A percentile compares a stretch with the other conserved stretches of the same genome.
phyloP scores from a whole-genome alignment of 768 basidiomycete genomes.

The Pholiota molesta region DNA sequence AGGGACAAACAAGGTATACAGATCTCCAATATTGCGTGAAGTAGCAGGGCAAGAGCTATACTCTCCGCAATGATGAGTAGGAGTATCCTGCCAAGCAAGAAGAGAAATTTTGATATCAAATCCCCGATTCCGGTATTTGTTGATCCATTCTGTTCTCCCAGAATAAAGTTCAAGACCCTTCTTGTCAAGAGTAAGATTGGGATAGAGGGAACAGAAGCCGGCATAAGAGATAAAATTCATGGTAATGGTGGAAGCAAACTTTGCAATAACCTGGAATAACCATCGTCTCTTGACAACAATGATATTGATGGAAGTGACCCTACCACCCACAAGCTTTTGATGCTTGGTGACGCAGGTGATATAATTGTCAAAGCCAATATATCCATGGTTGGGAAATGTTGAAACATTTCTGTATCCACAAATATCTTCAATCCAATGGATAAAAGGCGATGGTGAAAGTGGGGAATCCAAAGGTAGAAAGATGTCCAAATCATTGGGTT shows the following conservation, averaged over 20 bases:
- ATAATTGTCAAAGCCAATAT: background rate
- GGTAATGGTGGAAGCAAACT: no score
- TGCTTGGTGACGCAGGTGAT: background rate
- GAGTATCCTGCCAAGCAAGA: no score
- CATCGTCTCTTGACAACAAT: background rate
- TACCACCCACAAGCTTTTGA: background rate
- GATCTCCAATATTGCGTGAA: background rate
- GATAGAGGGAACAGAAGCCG: no score
- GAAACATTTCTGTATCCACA: background rate
- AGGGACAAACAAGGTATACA: background rate
- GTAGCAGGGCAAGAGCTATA: background rate
- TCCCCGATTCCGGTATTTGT: no score
- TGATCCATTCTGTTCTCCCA: no score
- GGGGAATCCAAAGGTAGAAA: background rate
- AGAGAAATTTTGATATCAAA: no score
- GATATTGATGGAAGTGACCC: background rate
- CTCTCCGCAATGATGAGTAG: background rate
- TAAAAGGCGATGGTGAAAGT: background rate
- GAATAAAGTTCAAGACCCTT: no score
- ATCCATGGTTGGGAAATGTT: background rate
- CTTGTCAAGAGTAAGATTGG: no score
- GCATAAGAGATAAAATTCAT: no score
- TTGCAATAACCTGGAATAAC: no score
- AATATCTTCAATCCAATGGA: background rate
- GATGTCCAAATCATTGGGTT: background rate